Evolutionary conservation across 1,139 yeast species (phyloP), one percentile per base, ranked within the genome.

Genomic region (Geotrichum phurueaensis): DNA sequence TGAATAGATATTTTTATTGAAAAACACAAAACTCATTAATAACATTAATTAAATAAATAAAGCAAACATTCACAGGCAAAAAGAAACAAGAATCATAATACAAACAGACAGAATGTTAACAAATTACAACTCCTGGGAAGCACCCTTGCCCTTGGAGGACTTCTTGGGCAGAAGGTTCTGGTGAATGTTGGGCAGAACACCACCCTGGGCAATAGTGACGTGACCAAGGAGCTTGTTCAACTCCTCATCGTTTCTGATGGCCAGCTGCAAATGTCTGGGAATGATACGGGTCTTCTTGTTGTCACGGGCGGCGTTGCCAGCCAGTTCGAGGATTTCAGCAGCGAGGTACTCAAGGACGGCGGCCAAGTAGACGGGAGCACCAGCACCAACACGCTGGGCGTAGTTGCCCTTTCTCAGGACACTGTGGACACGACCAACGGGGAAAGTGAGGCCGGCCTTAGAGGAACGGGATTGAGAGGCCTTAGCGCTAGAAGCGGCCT

Each of bases 391-490:
- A 84, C 98, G 89, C 83, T 92, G 97, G 72, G 97, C 97, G 82
- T 92, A 92, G 86, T 92, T 92, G 75, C 98, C 98, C 81, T 89
- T 91, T 85, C 96, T 89, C 74, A 92, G 82, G 73, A 91, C 84
- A 83, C 97, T 87, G 84, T 92, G 97, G 69, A 92, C 95, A 87
- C 98, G 92, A 80, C 98, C 98, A 71, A 92, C 98, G 81, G 98
- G 98, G 96, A 92, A 92, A 73, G 96, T 89, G 77, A 92, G 86
- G 78, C 97, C 98, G 76, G 98, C 97, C 83, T 90, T 92, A 66
- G 97, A 87, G 71, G 98, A 92, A 85, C 98, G 91, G 63, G 97
- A 88, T 80, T 94, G 94, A 74, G 97, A 87, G 72, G 95, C 90
- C 81, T 91, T 92, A 76, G 90, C 92, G 70, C 96, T 81, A 64